Base-by-base conservation (phyloP, 192 early-diverging fungal genomes). In the Pilobolus umbonatus region DNA sequence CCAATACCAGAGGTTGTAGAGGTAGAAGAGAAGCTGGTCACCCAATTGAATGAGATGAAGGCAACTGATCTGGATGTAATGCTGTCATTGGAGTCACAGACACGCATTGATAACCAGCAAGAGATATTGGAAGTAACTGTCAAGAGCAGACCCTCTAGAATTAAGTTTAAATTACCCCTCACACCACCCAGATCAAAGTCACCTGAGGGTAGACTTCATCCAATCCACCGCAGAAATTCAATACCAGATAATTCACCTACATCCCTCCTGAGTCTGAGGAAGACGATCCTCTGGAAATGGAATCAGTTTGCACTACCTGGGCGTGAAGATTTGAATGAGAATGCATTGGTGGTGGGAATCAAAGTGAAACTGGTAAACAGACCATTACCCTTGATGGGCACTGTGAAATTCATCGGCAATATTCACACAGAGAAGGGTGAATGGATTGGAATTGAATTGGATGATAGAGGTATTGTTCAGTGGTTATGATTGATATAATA, bases 391-490 rank as follows among this genome's bases (percentile, higher is more conserved):
- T 64, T 55, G n/a, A 58, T 52, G 34, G 67, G 56, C 11, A 54
- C 50, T 47, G 61, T 69, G 9, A 57, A 62, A 5, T 69, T 62
- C 26, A 58, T 69, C 60, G 67, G 67, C 21, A 54, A 32, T 25
- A 32, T 54, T 32, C 15, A 54, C 31, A 21, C 21, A 1, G 34
- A 35, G 21, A 54, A 17, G 35, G 21, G 34, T 19, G 50, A 58
- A 39, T 60, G 55, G 54, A 24, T 63, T 46, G 67, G 67, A 0
- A 60, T 69, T 32, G 67, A 69, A 60, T 52, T 69, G 5, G 61
- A 63, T 43, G 58, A 61, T 40, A 40, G 56, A 64, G 67, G 67
- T 69, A 68, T 56, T 21, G 17, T 29, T 56, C 38, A 11, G 19
- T 43, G n/a, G 25, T 43, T 28, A 52, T 44, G 9, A 50, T 49